Base-by-base conservation (phyloP, 768 basidiomycete genomes). In the Calocera cornea region DNA sequence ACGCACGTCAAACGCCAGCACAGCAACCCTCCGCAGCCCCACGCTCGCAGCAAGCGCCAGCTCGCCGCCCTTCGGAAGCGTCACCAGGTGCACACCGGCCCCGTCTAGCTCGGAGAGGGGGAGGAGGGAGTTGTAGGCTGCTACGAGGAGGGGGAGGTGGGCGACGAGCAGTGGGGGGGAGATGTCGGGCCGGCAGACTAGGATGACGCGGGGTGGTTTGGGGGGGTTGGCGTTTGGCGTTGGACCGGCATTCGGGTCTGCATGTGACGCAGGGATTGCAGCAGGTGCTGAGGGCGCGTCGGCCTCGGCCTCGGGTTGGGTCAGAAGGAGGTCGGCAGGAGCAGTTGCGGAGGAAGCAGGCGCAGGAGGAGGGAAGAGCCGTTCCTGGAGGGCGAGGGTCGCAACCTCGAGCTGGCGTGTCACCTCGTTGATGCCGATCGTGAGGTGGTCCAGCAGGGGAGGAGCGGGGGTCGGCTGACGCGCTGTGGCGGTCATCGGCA, bases 401-500 rank as follows among this genome's bases (percentile, higher is more conserved):
- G 88, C 84, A 1, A 63, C 70, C 75, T 95, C 92, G 14, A 95
- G 79, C 33, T 80, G 79, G 74, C 83, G 87, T 0, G 91, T 91
- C 16, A 93, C 88, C 72, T 84, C 79, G 72, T 93, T 94, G 69
- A 93, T 87, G n/a, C 92, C 92, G 60, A 86, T 73, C 11, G 79
- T 74, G 36, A 87, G 68, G 73, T 87, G 83, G 11, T 77, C 70
- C 24, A 84, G 74, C 34, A 86, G 73, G 2, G 70, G 41, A 1
- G 85, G 85, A 11, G 74, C 67, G 11, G 70, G 68, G 31, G 31
- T 19, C 2, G 54, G 27, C 31, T 60, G 8, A 19, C 44, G 44
- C 3, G 44, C 44, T 38, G 44, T n/a, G n/a, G n/a, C n/a, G n/a
- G n/a, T n/a, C n/a, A n/a, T n/a, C n/a, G n/a, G n/a, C n/a, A n/a